These are phyloP conservation scores for Podospora fimiseda DNA, from an alignment of 495 filamentous ascomycete species.

Conservation along the genomic window DNA sequence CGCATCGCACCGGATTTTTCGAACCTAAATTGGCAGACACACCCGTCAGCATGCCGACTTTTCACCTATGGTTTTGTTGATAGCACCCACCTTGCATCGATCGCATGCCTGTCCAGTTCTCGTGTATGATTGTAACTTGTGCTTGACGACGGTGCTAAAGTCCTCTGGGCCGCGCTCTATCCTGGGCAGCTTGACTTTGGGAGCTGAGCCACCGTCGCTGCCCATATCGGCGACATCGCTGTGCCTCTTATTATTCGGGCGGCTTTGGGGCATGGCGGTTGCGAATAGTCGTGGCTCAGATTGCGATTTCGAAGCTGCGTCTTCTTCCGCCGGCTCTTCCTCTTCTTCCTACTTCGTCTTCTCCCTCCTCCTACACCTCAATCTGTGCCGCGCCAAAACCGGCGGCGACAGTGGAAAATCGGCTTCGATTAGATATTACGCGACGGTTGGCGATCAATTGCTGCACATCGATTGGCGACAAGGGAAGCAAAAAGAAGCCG, in stretches of 20 bases:
- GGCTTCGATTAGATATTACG: constrained; percentile 14
- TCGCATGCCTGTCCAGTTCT: constrained; percentile 87
- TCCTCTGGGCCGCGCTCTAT: constrained; percentile 50
- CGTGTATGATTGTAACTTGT: constrained; percentile 54
- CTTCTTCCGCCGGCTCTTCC: no score
- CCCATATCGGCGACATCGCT: constrained; percentile 30
- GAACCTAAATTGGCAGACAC: constrained; percentile 45
- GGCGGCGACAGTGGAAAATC: constrained; percentile 8
- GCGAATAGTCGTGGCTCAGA: constrained; percentile 2
- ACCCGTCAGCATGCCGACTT: constrained; percentile 2
- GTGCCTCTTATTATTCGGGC: constrained; percentile 35
- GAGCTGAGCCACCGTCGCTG: constrained; percentile 15
- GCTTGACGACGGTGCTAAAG: constrained; percentile 62
- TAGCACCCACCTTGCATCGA: constrained; percentile 60
- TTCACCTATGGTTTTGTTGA: constrained; percentile 1
- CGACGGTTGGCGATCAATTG: no score
- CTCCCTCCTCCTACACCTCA: not conserved
- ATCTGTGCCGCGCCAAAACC: constrained; percentile 19
- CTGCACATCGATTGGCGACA: no score
- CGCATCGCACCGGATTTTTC: constrained; percentile 80
- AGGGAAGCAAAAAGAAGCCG: no score
- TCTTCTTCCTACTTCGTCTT: no score
- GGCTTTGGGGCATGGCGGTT: constrained; percentile 21
- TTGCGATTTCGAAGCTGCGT: no score
- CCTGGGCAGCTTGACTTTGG: constrained; percentile 43